Conservation (phyloP, 768 basidiomycete species). For the Russula sp. region DNA sequence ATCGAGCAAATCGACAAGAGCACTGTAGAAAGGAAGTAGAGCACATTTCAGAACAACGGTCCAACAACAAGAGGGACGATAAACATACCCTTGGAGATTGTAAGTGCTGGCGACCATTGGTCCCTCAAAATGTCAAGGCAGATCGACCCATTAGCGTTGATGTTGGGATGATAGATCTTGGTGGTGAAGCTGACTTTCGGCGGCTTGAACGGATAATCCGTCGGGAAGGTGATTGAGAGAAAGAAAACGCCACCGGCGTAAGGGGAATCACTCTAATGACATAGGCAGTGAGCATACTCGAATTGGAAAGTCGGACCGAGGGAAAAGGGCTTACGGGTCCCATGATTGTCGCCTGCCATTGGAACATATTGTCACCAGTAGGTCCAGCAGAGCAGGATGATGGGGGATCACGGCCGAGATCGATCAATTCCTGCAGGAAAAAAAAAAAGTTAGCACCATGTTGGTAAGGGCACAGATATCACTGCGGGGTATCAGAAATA, state of each 20-base stretch:
- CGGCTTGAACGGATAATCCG: constrained; percentile 99
- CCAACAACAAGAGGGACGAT: not conserved
- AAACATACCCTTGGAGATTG: constrained; percentile 90
- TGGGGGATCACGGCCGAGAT: constrained; percentile 99
- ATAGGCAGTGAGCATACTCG: constrained; percentile 33
- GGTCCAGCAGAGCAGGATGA: constrained; percentile 99
- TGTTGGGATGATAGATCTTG: constrained; percentile 99
- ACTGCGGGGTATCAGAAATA: not conserved
- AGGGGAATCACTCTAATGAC: constrained; percentile 84
- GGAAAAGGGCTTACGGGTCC: constrained; percentile 75
- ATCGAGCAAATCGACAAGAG: constrained; percentile 98
- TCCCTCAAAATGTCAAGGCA: constrained; percentile 98
- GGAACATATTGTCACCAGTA: constrained; percentile 96
- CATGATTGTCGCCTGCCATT: constrained; percentile 99
- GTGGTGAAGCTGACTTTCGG: constrained; percentile 99
- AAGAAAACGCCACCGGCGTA: constrained; percentile 99
- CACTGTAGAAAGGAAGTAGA: constrained; percentile 48
- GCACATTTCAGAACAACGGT: constrained; percentile 1
- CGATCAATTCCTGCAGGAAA: constrained; percentile 82
- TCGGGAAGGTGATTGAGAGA: constrained; percentile 89
- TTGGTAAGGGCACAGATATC: constrained; percentile 18
- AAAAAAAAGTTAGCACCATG: not conserved
- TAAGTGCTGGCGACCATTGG: constrained; percentile 98
- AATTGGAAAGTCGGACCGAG: not conserved
- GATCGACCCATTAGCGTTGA: constrained; percentile 99